Base-by-base conservation (phyloP, 1,139 yeast species). In the Kazachstania sp. region DNA sequence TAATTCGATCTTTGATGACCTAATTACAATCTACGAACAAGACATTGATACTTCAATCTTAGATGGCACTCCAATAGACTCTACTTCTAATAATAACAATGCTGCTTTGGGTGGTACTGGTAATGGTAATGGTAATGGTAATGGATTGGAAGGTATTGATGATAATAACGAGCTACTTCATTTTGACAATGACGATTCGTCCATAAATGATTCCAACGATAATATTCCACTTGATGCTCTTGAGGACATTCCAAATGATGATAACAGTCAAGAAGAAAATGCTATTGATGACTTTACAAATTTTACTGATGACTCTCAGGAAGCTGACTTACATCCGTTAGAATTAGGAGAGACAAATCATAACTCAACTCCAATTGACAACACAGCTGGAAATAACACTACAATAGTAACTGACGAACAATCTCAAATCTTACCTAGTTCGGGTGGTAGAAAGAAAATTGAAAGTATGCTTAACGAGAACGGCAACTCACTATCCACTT, bases 371-470 rank as follows among this genome's bases (percentile, higher is more conserved):
- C 6, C 28, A 30, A 4, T 2, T 30, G 34, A 30, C 15, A 30
- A 30, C 7, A 30, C 13, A 13, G 34, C 13, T 30, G 34, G 15
- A 9, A 7, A 13, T 7, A 13, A 30, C 13, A 30, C 34, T 13
- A 12, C 34, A 3, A 30, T 30, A 4, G 11, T n/a, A 30, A 30
- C 15, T 23, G 34, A 30, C 34, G 15, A 30, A 9, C 28, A 36
- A 18, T 5, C 38, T 16, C 20, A 36, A 36, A 37, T 37, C 39
- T 37, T 37, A 37, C 39, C 39, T 37, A 37, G 39, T 37, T 23
- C 19, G 39, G 39, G 39, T 37, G 39, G 39, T 37, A 37, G 23
- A 28, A 20, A 37, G 12, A 37, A 37, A 18, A 37, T 37, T 18
- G 39, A 37, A 15, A 13, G 23, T n/a, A 37, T 37, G 39, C 28